These are phyloP conservation scores for Solanum peruvianum DNA, from an alignment of 257 asterid genomes.

Conservation along the genomic window DNA sequence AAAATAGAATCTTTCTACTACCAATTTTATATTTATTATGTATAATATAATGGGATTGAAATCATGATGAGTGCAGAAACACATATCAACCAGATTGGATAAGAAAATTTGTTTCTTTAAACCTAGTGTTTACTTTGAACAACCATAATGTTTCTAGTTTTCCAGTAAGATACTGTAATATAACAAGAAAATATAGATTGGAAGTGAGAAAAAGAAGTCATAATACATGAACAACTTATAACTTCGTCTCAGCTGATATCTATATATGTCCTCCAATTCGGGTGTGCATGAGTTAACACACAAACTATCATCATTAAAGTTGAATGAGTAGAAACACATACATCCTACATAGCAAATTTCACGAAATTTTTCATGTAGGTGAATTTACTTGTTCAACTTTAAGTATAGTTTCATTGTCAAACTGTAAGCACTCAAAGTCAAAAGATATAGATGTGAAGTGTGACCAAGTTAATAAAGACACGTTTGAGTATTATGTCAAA, in stretches of 20 bases:
- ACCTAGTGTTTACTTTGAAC: not conserved
- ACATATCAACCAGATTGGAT: not conserved
- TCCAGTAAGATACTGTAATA: not conserved
- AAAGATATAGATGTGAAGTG: not conserved
- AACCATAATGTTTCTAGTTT: not conserved
- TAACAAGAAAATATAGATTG: not conserved
- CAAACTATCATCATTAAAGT: not conserved
- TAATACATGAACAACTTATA: not conserved
- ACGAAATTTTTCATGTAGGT: too few species aligned
- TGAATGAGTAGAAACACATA: not conserved
- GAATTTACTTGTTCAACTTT: not conserved
- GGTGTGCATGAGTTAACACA: not conserved
- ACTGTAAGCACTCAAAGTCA: not conserved
- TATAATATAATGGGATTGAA: not conserved
- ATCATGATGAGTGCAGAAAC: not conserved
- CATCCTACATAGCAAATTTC: too few species aligned
- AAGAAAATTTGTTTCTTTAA: not conserved
- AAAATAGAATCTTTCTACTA: not conserved
- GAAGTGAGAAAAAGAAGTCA: not conserved
- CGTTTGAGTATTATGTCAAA: not conserved
- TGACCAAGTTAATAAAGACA: not conserved
- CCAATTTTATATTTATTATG: not conserved
- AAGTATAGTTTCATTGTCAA: not conserved
- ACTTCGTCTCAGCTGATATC: too few species aligned
- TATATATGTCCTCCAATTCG: not conserved